These are phyloP conservation scores for Triadica sebifera DNA, from an alignment of 345 rosid species.

Conservation along the genomic window DNA sequence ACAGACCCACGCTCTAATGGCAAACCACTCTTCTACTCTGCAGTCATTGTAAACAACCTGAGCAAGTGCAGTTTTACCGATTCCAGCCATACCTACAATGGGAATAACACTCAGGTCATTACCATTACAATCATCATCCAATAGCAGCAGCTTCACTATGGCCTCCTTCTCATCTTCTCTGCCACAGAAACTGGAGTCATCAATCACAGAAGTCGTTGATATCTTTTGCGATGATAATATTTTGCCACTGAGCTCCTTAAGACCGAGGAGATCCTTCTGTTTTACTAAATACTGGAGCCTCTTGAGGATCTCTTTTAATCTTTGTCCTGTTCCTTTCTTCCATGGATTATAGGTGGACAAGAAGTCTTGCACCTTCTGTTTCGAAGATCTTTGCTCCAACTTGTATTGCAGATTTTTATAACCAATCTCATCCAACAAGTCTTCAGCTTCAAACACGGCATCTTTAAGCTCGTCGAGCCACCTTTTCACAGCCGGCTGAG, in stretches of 20 bases:
- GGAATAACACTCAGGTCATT: constrained; percentile 18
- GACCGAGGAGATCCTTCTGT: constrained; percentile 17
- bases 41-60: background rate
- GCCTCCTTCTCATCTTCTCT: constrained; percentile 22
- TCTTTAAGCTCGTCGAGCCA: constrained; percentile 5
- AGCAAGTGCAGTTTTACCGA: constrained; percentile 12
- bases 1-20: constrained; percentile 8
- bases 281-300: constrained; percentile 10
- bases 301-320: constrained; percentile 2
- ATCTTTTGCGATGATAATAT: background rate
- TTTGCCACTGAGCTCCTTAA: constrained; percentile 1
- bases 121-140: background rate
- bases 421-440: constrained; percentile 14
- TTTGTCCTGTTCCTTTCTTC: background rate
- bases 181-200: constrained; percentile 22
- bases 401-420: background rate
- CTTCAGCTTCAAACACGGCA: constrained; percentile 5
- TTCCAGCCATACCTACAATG: constrained; percentile 23
- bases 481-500: background rate
- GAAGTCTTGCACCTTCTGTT: background rate
- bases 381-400: background rate
- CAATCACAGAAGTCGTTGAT: constrained; percentile 21
- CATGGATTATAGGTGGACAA: constrained; percentile 12
- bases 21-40: background rate
- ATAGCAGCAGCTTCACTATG: constrained; percentile 9